Base-by-base conservation (phyloP, 768 basidiomycete species). In the Panaeolus cyanescens region DNA sequence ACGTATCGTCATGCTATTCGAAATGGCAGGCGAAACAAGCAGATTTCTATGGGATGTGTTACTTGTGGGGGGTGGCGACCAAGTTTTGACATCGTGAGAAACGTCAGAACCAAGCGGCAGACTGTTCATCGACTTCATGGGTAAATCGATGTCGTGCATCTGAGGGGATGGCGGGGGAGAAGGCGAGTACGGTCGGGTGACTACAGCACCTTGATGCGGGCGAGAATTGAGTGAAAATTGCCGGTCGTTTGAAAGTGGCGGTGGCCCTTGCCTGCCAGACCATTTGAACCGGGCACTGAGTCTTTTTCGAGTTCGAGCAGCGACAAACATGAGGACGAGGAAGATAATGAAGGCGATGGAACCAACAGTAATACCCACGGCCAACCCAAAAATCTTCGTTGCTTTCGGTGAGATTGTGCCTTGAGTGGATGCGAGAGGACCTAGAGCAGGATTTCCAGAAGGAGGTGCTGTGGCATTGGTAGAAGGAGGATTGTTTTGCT, bases 281-380 rank as follows among this genome's bases (percentile, higher is more conserved):
- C 45, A 50, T 15, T 50, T 50, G 25, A 50, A 50, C 15, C 45
- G 25, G 4, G 15, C 17, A 32, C 50, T 53, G 32, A 60, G 55
- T 17, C 39, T 15, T 60, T 55, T 40, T n/a, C 31, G 59, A 28
- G 58, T 58, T 37, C 34, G 28, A 13, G 34, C 55, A 39, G 59
- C 50, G 34, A 63, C 30, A 31, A 63, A 6, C 25, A 60, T n/a
- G 17, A 63, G 12, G 32, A 33, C 28, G 4, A 63, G 13, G 5
- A 63, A 31, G 31, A 63, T 39, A 30, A 63, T 40, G 15, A 55
- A 19, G 32, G 36, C 28, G 25, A 63, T n/a, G 3, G 55, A 30
- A 17, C 62, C 62, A 15, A 45, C 20, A 34, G 40, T 32, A 15
- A 36, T 31, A 22, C 62, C 62, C n/a, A 57, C 34, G 13, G 56